Percentiles rank a stretch among this genome's conserved stretches.
Conservation (phyloP, 1,284 basidiomycete genomes). For the Irpex sp. region DNA sequence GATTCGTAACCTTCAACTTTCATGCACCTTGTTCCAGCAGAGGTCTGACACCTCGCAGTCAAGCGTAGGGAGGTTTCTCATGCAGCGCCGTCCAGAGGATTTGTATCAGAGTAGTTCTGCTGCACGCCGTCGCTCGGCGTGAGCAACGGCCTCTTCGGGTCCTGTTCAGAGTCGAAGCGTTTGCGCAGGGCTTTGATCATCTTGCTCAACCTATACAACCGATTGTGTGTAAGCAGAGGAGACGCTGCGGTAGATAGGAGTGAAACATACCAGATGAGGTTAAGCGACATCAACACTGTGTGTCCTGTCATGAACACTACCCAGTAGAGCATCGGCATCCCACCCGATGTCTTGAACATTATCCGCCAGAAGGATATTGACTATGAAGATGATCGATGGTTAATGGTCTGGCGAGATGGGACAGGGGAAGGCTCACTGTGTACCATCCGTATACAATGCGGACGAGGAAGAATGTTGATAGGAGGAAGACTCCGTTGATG, state of each 20-base stretch:
- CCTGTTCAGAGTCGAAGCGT: slow-evolving; percentile 42
- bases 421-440: slow-evolving; percentile 38
- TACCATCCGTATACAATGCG: slow-evolving; percentile 62
- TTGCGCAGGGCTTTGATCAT: slow-evolving; percentile 57
- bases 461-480: slow-evolving; percentile 55
- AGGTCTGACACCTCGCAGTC: background rate
- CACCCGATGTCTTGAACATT: slow-evolving; percentile 34
- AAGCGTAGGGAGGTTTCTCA: background rate
- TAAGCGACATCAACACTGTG: slow-evolving; percentile 55
- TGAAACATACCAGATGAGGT: slow-evolving; percentile 60
- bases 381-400: slow-evolving; percentile 16
- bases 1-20: background rate
- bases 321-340: slow-evolving; percentile 43
- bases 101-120: slow-evolving; percentile 4
- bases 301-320: slow-evolving; percentile 52
- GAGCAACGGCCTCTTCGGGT: slow-evolving; percentile 15
- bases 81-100: slow-evolving; percentile 2
- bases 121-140: background rate
- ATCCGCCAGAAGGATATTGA: slow-evolving; percentile 58
- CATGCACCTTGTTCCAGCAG: background rate
- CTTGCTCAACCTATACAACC: slow-evolving; percentile 50
- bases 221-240: background rate
- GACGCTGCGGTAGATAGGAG: background rate
- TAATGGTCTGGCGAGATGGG: background rate
- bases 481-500: slow-evolving; percentile 59